phyloP scores from a whole-genome alignment of 176 grass and related monocot species.

The Zoysia japonica region DNA sequence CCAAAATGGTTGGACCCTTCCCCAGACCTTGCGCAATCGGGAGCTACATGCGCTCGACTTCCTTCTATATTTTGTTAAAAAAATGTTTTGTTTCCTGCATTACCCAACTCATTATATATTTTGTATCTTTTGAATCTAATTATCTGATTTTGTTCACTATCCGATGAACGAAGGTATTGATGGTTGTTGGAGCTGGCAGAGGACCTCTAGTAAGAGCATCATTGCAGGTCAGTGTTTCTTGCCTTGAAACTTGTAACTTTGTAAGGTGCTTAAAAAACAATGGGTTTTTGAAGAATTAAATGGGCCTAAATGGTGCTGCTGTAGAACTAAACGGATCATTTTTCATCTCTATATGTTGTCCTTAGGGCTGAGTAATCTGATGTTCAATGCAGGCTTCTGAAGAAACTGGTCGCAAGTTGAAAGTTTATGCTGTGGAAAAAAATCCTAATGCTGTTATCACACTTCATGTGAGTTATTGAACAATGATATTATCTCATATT shows the following conservation, averaged over 20 bases:
- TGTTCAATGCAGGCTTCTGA: slow-evolving; percentile 74
- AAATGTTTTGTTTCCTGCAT: neutral
- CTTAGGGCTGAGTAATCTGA: slow-evolving; percentile 4
- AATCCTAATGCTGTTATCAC: slow-evolving; percentile 97
- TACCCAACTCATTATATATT: neutral
- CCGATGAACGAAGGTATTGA: slow-evolving; percentile 77
- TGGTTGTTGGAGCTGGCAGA: slow-evolving; percentile 98
- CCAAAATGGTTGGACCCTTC: too few relatives aligned
- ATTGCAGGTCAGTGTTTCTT: slow-evolving; percentile 62
- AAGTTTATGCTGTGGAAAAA: slow-evolving; percentile 99
- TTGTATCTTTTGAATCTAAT: slow-evolving; percentile 26
- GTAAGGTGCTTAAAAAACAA: too few relatives aligned
- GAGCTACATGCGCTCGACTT: too few relatives aligned
- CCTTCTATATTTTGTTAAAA: too few relatives aligned
- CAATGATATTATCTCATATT: neutral
- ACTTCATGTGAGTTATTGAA: slow-evolving; percentile 79
- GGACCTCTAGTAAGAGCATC: slow-evolving; percentile 96
- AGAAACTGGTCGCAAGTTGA: slow-evolving; percentile 94
- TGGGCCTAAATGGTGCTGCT: neutral
- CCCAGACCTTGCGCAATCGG: too few relatives aligned
- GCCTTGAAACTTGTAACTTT: too few relatives aligned
- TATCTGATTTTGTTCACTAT: slow-evolving; percentile 25
- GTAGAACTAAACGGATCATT: neutral
- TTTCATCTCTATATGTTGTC: slow-evolving; percentile 11
- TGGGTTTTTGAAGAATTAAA: too few relatives aligned